Base-by-base conservation (phyloP, 2,329 filamentous ascomycete species). In the Periconia macrospinosa region DNA sequence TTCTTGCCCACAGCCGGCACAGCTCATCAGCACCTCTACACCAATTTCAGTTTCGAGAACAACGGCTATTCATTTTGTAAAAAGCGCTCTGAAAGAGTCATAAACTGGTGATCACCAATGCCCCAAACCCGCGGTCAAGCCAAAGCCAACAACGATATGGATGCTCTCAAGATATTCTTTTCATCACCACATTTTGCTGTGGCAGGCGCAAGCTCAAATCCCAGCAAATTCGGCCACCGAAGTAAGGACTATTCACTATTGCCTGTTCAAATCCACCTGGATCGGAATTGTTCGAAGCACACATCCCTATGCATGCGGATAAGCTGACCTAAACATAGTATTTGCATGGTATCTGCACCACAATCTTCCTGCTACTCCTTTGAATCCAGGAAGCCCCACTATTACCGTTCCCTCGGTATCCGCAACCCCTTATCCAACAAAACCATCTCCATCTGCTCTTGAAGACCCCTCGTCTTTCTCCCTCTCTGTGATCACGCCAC, bases 311-410 rank as follows among this genome's bases (percentile, higher is more conserved):
- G 6, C 8, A 19, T 3, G 23, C 23, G 8, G 23, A 27, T 27
- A 27, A 27, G 23, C 23, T 37, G 33, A 37, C 15, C 52, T 20
- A 23, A 53, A 49, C 50, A 15, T n/a, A 95, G 92, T 97, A 61
- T 91, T 97, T 70, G 84, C 84, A 14, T 97, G 93, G 93, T 97
- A 97, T 75, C 83, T 90, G 52, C 72, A 80, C 33, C 91, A 91
- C 76, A 80, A 81, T 37, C 83, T 97, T 41, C 85, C 88, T 8
- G 91, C 88, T 5, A 91, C 86, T 1, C 91, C 93, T 10, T 83
- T 97, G 73, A 97, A 97, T 76, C 92, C 93, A 0, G 81, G 81
- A 45, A 77, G 83, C 3, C 69, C 86, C 7, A 78, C 80, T 53
- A 88, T 97, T 67, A 78, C 79, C n/a, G 84, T 91, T 35, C 77